Conservation (phyloP, 805 yeast species). For the Pichia rugopelliculosa region DNA sequence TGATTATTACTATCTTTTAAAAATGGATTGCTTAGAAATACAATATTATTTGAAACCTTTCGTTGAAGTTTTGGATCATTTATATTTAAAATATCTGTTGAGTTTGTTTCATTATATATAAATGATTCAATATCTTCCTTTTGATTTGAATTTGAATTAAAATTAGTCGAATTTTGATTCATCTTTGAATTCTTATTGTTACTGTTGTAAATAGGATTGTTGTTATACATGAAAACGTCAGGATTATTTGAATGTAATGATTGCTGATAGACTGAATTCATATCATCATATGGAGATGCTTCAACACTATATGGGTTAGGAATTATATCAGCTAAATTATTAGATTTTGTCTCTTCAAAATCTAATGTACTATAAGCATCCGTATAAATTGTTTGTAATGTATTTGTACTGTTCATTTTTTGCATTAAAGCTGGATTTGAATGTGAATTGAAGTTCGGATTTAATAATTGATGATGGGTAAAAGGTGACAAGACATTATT, state of each 20-base stretch:
- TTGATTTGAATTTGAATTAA: background rate
- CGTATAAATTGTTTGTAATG: constrained; percentile 6
- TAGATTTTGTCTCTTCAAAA: constrained; percentile 1
- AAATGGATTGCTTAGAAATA: background rate
- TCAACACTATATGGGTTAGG: background rate
- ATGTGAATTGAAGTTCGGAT: background rate
- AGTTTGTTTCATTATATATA: constrained; percentile 20
- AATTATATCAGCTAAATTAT: background rate
- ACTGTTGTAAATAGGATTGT: constrained; percentile 4
- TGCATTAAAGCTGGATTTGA: background rate
- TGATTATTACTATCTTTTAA: background rate
- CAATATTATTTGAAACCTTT: constrained; percentile 3
- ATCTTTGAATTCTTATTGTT: background rate
- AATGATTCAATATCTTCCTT: constrained; percentile 22
- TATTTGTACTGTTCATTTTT: constrained; percentile 4
- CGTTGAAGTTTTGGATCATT: constrained; percentile 7
- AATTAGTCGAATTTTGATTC: background rate
- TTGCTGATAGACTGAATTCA: constrained; percentile 19
- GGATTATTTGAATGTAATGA: constrained; percentile 19
- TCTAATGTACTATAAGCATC: constrained; percentile 8
- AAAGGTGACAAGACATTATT: background rate
- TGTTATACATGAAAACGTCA: constrained; percentile 3
- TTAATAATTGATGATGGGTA: background rate
- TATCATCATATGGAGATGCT: constrained; percentile 13
- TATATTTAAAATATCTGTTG: constrained; percentile 9